Base-by-base conservation (phyloP, 495 filamentous ascomycete genomes). In the Aspergillus leporis region DNA sequence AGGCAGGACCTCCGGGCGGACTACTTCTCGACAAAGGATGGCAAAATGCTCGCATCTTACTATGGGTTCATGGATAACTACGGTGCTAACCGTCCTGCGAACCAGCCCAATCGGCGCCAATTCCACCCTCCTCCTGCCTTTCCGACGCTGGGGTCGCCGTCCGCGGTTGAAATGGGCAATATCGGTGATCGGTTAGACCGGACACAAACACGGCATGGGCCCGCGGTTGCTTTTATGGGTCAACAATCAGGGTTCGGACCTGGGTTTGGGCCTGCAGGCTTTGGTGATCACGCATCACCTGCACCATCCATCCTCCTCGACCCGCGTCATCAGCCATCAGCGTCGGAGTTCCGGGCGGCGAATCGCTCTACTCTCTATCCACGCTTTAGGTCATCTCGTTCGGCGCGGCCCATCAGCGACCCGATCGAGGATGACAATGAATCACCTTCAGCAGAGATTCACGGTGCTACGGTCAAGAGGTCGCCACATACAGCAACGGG, bases 1-100 rank as follows among this genome's bases (percentile, higher is more conserved):
- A 63, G 64, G 55, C 78, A 72, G 56, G 92, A 90, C 67, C 82
- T 90, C 8, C 86, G 93, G 4, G 90, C 92, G 28, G 93, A 97
- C 61, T 97, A 97, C 71, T 98, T 92, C 66, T 86, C 90, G 3
- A 90, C 92, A 51, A 97, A 97, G 67, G 91, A 98, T 65, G 90
- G 91, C 60, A 98, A 98, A 80, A 96, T 98, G 92, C 84, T 93
- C 22, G 90, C 91, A 18, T 97, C 94, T 1, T 93, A 96, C 67
- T 90, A 92, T 62, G 90, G 91, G 5, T 98, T 98, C 69, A 75
- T 97, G 53, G 90, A 96, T 70, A 89, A 95, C 56, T 98, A 98
- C 71, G 85, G 83, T 38, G 71, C 81, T 41, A 90, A 89, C 66
- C 84, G 81, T 47, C 74, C 78, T 32, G 81, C 77, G 5, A 80